These are phyloP conservation scores for Skeletonema grethae DNA, from an alignment of 108 stramenopile species.

Conservation along the genomic window DNA sequence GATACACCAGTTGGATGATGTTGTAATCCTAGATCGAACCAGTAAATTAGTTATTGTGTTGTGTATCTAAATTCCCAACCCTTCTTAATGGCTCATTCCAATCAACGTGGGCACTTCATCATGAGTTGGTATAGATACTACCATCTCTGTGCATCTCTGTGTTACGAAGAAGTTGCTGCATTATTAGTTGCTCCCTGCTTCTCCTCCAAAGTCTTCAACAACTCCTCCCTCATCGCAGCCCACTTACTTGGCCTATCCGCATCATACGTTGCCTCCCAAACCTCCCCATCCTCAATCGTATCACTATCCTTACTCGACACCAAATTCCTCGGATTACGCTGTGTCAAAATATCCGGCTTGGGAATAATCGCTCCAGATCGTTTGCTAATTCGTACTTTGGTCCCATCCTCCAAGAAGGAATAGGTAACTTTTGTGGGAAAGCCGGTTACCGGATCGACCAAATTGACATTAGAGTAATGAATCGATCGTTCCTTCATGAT, in stretches of 20 bases:
- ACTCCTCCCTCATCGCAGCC: slow-evolving; percentile 40
- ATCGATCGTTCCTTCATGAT: slow-evolving; percentile 68
- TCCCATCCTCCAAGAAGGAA: slow-evolving; percentile 88
- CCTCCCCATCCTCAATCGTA: slow-evolving; percentile 70
- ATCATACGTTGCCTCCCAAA: slow-evolving; percentile 81
- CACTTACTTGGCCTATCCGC: slow-evolving; percentile 34
- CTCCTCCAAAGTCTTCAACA: slow-evolving; percentile 39
- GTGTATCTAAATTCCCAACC: too few species aligned
- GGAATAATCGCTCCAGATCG: slow-evolving; percentile 93
- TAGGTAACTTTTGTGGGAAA: slow-evolving; percentile 83
- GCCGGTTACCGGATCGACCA: slow-evolving; percentile 81
- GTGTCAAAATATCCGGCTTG: slow-evolving; percentile 76
- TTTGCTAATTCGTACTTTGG: slow-evolving; percentile 93
- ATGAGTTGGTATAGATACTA: too few species aligned
- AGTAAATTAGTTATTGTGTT: too few species aligned
- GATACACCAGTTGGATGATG: too few species aligned
- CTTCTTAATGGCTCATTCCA: too few species aligned
- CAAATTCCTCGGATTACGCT: slow-evolving; percentile 52
- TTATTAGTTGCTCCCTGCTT: slow-evolving; percentile 1
- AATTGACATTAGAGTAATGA: slow-evolving; percentile 90
- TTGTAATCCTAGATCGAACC: too few species aligned
- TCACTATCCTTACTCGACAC: slow-evolving; percentile 75
- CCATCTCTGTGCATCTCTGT: not conserved
- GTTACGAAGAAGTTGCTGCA: not conserved
- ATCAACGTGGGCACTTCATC: too few species aligned